Evolutionary conservation across 371 early-diverging fungal genomes (phyloP).

Genomic region (Synchytrium microbalum): DNA sequence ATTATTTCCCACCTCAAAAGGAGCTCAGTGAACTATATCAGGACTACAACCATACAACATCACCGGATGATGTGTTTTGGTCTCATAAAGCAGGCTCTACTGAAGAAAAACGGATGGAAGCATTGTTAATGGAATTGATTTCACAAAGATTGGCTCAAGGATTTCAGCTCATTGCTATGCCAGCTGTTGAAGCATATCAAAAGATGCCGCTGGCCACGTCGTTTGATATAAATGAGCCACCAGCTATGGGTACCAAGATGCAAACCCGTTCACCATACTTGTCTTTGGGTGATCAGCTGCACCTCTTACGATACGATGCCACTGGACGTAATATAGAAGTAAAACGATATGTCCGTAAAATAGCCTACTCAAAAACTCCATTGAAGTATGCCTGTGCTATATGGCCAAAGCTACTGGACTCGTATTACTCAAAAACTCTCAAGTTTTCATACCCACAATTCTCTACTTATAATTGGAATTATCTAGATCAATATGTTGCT

Average conservation of each 20-base stretch:
- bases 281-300: constrained; percentile 77
- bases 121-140: constrained; percentile 75
- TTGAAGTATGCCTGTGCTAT: constrained; percentile 71
- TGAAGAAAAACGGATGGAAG: constrained; percentile 36
- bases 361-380: constrained; percentile 47
- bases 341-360: constrained; percentile 74
- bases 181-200: constrained; percentile 12
- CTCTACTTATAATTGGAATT: constrained; percentile 86
- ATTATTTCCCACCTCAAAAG: constrained; percentile 71
- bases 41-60: constrained; percentile 75
- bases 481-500: constrained; percentile 52
- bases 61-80: constrained; percentile 53
- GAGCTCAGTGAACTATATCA: constrained; percentile 62
- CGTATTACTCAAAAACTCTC: constrained; percentile 50
- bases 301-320: constrained; percentile 63
- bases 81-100: constrained; percentile 45
- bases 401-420: constrained; percentile 69
- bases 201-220: background rate
- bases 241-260: background rate
- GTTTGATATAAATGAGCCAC: background rate
- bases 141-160: constrained; percentile 88
- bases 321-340: constrained; percentile 74
- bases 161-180: constrained; percentile 74
- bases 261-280: constrained; percentile 38
- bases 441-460: constrained; percentile 68